Evolutionary conservation across 2,329 filamentous ascomycete species (phyloP).

Genomic region (Thielaviopsis cerberus): DNA sequence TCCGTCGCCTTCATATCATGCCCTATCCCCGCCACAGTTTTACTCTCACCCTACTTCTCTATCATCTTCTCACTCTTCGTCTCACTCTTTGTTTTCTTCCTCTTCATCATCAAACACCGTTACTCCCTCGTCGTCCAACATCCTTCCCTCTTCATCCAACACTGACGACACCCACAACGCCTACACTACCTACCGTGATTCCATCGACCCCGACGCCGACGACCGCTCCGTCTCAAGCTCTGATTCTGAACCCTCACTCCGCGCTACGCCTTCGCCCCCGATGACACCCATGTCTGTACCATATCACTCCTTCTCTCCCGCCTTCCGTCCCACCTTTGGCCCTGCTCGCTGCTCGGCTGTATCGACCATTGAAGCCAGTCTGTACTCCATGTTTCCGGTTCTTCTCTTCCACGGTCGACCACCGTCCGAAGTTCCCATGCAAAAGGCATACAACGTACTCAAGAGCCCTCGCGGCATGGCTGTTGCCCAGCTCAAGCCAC

Average conservation of each 20-base stretch:
- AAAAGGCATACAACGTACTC: slow-evolving; percentile 26
- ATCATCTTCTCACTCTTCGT: background rate
- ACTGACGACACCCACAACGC: background rate
- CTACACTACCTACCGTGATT: background rate
- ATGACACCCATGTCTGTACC: slow-evolving; percentile 2
- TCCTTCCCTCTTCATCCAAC: background rate
- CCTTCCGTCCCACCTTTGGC: background rate
- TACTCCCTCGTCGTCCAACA: too few relatives aligned
- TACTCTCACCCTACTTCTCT: background rate
- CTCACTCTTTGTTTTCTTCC: background rate
- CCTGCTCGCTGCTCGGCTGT: background rate
- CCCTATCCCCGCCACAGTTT: background rate
- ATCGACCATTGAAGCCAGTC: slow-evolving; percentile 4
- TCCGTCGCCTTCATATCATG: background rate
- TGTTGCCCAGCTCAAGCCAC: slow-evolving; percentile 20
- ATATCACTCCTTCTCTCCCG: background rate
- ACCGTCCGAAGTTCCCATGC: slow-evolving; percentile 7
- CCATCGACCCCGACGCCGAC: background rate
- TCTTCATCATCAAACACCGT: background rate
- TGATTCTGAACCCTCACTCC: background rate
- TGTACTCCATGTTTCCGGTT: slow-evolving; percentile 10
- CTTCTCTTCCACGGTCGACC: slow-evolving; percentile 8
- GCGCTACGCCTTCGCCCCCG: background rate
- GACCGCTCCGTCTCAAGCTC: background rate
- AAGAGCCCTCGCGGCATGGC: slow-evolving; percentile 21